Evolutionary conservation across 495 filamentous ascomycete species (phyloP), one percentile per base, ranked within the genome.

Genomic region (Penicillium nucicola): DNA sequence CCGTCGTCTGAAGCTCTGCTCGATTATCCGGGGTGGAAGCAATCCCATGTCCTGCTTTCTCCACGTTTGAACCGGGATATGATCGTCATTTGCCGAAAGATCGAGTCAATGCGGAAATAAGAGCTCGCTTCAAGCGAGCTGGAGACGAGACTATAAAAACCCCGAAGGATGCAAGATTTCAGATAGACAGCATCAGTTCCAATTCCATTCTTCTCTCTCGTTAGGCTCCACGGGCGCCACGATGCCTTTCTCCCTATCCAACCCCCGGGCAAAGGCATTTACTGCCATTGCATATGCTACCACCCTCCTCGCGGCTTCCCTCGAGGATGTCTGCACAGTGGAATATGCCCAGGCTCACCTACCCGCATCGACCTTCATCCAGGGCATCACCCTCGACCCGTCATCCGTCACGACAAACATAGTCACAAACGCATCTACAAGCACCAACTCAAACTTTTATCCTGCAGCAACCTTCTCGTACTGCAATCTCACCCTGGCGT

Each of bases 401-500:
- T 28, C 25, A 2, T 28, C 25, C 7, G 25, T 28, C 25, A 62
- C 62, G 1, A 57, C 56, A 10, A 52, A 48, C 35, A 15, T 62
- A 12, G 48, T 62, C 12, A 55, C 57, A 28, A 71, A 74, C 36
- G 45, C 42, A 20, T 64, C 67, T 9, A 28, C 25, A 8, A 28
- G 25, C 5, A 8, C 25, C 5, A 54, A 42, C 17, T 60, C 61
- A 2, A 47, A 57, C 1, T 69, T 61, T 53, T 68, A 55, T 43
- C 50, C 55, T 8, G 20, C 45, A 1, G 32, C 53, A 11, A 48
- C 42, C 22, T 58, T 49, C 39, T 46, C 61, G 45, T 77, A 73
- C 37, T 72, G 66, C 54, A 74, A 76, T 44, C 58, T 76, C 49
- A 74, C 72, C 5, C 64, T 77, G 25, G 53, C 70, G 3, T 76